A percentile compares a stretch with the other conserved stretches of the same genome.
Conservation (phyloP, 2,329 filamentous ascomycete species). For the Chrysoporthe puriensis region DNA sequence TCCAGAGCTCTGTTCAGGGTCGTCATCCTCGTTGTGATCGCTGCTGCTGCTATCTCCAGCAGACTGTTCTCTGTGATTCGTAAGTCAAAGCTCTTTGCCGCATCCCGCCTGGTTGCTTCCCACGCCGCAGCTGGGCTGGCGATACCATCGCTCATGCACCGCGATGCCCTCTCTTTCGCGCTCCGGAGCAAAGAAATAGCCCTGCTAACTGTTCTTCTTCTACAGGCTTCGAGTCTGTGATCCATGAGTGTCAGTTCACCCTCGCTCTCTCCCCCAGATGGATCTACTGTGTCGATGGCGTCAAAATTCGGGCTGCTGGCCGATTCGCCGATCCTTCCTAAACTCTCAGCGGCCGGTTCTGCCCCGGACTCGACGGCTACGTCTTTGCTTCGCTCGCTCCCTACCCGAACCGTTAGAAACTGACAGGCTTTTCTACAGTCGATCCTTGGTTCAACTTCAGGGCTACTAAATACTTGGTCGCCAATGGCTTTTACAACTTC, state of each 20-base stretch:
- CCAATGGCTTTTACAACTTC: constrained; percentile 97
- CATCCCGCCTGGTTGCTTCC: neutral
- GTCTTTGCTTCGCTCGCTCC: constrained; percentile 50
- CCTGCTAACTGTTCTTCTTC: constrained; percentile 38
- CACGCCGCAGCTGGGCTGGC: neutral
- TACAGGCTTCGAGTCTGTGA: constrained; percentile 95
- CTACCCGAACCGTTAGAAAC: constrained; percentile 26
- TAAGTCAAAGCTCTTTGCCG: constrained; percentile 51
- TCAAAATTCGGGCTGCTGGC: neutral
- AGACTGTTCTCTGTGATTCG: constrained; percentile 98
- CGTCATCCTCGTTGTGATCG: constrained; percentile 88
- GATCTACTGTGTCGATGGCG: neutral
- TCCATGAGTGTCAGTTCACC: constrained; percentile 64
- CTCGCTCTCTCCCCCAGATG: neutral
- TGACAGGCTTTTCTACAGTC: constrained; percentile 47
- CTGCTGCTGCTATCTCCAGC: constrained; percentile 86
- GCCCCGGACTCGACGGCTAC: neutral
- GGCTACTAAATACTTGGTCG: constrained; percentile 95
- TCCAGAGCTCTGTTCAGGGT: constrained; percentile 84
- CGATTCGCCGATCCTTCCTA: neutral
- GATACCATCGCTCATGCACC: neutral
- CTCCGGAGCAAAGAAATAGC: neutral
- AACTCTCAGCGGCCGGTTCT: neutral
- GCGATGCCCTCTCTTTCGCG: neutral
- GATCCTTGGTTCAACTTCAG: constrained; percentile 99